Conservation (phyloP, 345 rosid genomes). For the Cardamine chenopodiifolia region DNA sequence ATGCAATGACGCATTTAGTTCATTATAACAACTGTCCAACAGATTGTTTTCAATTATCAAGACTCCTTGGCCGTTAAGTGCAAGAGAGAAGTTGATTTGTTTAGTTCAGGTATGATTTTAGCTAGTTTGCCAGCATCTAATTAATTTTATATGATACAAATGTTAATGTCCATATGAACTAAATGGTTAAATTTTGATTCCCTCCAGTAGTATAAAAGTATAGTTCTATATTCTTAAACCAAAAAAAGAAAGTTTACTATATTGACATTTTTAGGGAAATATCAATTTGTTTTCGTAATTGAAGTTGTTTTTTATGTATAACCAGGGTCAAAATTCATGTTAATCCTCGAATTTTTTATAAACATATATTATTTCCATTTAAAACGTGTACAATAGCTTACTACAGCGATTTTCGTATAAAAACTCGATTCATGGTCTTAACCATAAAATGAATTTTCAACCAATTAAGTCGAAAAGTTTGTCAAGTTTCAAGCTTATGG, state of each 20-base stretch:
- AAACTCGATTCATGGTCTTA: background rate
- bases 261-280: background rate
- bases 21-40: slow-evolving; percentile 27
- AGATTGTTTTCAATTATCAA: background rate
- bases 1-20: slow-evolving; percentile 28
- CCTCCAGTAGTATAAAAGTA: too few relatives aligned
- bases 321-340: background rate
- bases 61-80: slow-evolving; percentile 8
- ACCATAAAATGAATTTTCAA: background rate
- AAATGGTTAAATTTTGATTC: background rate
- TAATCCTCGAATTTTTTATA: background rate
- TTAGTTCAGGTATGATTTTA: background rate
- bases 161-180: background rate
- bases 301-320: background rate
- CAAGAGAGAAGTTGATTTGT: background rate
- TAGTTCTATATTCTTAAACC: background rate
- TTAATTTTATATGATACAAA: background rate
- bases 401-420: background rate
- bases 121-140: background rate
- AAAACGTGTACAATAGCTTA: background rate
- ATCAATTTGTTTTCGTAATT: background rate
- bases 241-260: background rate
- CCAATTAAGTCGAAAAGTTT: background rate
- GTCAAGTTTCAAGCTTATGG: background rate
- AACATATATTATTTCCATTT: background rate